Conservation (phyloP, 306 rosid genomes). For the Erythrophleum fordii region DNA sequence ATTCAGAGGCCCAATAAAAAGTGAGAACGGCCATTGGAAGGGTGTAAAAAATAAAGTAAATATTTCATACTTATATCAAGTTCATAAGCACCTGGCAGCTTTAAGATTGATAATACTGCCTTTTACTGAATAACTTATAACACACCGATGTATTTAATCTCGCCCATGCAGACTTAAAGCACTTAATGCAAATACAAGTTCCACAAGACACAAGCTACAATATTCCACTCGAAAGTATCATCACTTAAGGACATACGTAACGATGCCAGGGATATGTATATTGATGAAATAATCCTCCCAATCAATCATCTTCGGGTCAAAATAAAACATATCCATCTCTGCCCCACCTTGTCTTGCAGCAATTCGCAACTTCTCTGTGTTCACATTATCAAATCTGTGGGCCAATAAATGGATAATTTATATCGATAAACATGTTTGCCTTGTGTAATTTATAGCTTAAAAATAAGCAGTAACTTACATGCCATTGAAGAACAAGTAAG, state of each 20-base stretch:
- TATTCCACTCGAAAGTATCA: not conserved
- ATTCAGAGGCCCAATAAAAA: not conserved
- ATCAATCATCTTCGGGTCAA: conserved; percentile 63
- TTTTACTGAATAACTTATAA: not conserved
- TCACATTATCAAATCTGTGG: conserved; percentile 72
- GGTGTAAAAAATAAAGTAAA: not conserved
- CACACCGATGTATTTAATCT: not conserved
- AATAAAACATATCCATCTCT: conserved; percentile 62
- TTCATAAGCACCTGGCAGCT: not conserved
- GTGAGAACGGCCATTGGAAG: not conserved
- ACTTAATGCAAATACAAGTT: not conserved
- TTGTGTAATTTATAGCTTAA: not conserved
- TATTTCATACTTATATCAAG: no score
- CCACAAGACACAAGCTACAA: not conserved
- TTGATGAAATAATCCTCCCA: conserved; percentile 81
- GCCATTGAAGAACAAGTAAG: conserved; percentile 27
- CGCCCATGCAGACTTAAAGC: not conserved
- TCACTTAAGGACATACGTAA: conserved; percentile 65
- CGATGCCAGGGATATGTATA: conserved; percentile 61
- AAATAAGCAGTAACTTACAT: not conserved
- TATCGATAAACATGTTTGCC: not conserved
- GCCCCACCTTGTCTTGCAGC: conserved; percentile 45
- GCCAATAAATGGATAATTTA: not conserved
- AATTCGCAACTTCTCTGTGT: conserved; percentile 59
- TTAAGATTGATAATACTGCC: not conserved